phyloP scores from a whole-genome alignment of 257 asterid species.

The Paraleonurus japonicus region DNA sequence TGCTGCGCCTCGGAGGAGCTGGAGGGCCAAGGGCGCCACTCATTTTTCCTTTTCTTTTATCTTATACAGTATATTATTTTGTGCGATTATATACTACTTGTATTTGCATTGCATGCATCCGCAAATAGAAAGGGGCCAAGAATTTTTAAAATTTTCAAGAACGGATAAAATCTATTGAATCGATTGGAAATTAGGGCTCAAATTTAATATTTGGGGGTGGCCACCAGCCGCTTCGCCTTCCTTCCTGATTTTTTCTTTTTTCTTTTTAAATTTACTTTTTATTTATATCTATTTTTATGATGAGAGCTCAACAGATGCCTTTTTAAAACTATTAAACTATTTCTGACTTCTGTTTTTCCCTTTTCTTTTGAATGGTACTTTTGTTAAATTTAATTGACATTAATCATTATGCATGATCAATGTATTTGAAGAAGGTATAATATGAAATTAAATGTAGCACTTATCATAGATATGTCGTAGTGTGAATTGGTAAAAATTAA shows the following conservation, averaged over 20 bases:
- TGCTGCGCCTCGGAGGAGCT: constrained; percentile 51
- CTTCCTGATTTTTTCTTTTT: too few species aligned
- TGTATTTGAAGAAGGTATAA: too few species aligned
- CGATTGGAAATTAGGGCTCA: not conserved
- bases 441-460: too few species aligned
- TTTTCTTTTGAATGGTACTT: too few species aligned
- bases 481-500: too few species aligned
- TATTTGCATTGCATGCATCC: not conserved
- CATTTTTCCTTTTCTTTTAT: constrained; percentile 30
- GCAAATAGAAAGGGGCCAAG: not conserved
- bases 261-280: too few species aligned
- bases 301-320: not conserved
- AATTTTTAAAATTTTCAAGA: not conserved
- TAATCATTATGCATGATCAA: too few species aligned
- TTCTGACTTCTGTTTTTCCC: too few species aligned
- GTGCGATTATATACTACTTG: not conserved
- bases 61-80: not conserved
- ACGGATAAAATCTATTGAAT: not conserved
- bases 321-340: too few species aligned
- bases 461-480: too few species aligned
- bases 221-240: not conserved
- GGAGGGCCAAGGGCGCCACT: constrained; percentile 45
- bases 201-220: not conserved
- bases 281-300: not conserved
- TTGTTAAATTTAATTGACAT: too few species aligned